phyloP scores from a whole-genome alignment of 768 basidiomycete genomes.

The Russula foetens region DNA sequence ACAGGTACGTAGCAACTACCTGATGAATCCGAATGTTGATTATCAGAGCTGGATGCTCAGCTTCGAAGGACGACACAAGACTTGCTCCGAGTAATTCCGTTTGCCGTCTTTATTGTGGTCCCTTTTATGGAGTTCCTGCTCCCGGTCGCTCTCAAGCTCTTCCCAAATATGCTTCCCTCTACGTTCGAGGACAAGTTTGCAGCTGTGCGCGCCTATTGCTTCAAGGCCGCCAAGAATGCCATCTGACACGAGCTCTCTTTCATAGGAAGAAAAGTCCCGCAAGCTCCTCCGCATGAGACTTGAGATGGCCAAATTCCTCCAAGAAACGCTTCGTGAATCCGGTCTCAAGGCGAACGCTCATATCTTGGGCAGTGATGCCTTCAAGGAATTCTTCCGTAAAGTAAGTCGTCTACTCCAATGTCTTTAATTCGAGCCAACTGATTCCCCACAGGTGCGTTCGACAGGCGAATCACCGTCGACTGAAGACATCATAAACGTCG shows the following conservation, averaged over 20 bases:
- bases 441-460: constrained; percentile 56
- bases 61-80: constrained; percentile 91
- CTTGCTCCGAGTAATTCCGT: constrained; percentile 86
- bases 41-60: constrained; percentile 33
- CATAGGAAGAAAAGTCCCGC: constrained; percentile 91
- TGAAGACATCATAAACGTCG: constrained; percentile 86
- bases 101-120: constrained; percentile 88
- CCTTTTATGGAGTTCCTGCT: constrained; percentile 98
- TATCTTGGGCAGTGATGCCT: constrained; percentile 89
- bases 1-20: constrained; percentile 48
- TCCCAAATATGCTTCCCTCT: constrained; percentile 97
- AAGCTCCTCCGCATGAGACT: constrained; percentile 90
- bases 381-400: constrained; percentile 99
- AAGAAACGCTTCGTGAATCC: constrained; percentile 93
- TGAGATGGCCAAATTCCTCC: constrained; percentile 99
- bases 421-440: background rate
- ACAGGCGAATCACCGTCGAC: constrained; percentile 92
- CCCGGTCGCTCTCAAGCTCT: constrained; percentile 91
- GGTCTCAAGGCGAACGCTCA: constrained; percentile 88
- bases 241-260: background rate
- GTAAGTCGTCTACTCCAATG: constrained; percentile 31
- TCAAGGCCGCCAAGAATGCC: background rate
- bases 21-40: background rate
- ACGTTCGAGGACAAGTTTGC: constrained; percentile 98
- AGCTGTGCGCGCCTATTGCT: constrained; percentile 46